phyloP scores from a whole-genome alignment of 306 rosid species.

The Ceratonia siliqua region DNA sequence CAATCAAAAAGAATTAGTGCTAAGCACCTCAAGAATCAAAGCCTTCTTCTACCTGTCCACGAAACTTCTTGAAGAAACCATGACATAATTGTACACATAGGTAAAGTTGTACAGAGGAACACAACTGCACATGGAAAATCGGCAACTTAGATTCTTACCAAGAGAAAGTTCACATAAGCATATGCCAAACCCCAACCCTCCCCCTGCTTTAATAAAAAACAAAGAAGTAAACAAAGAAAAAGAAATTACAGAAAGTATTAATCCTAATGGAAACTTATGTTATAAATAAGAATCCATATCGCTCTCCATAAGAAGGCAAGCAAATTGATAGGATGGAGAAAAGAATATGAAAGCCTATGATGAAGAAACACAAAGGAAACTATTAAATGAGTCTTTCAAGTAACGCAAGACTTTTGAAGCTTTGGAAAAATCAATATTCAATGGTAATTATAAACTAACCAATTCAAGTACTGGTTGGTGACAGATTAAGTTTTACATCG shows the following conservation, averaged over 20 bases:
- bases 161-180: slow-evolving; percentile 10
- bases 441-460: neutral
- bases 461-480: neutral
- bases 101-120: slow-evolving; percentile 95
- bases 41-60: slow-evolving; percentile 95
- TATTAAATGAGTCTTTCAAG: neutral
- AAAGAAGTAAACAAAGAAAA: neutral
- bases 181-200: neutral
- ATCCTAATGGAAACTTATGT: slow-evolving; percentile 2
- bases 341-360: neutral
- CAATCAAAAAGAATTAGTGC: slow-evolving; percentile 45
- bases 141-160: slow-evolving; percentile 30
- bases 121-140: slow-evolving; percentile 70
- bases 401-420: neutral
- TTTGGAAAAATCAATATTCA: neutral
- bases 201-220: neutral
- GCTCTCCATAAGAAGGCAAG: neutral
- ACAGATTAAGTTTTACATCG: neutral
- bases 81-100: slow-evolving; percentile 75
- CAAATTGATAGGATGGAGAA: neutral
- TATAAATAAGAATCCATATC: neutral
- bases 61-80: slow-evolving; percentile 82
- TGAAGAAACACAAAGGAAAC: neutral
- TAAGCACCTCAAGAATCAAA: slow-evolving; percentile 57
- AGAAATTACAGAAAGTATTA: neutral